Evolutionary conservation across 768 basidiomycete genomes (phyloP).

Genomic region (Lentinula detonsa): DNA sequence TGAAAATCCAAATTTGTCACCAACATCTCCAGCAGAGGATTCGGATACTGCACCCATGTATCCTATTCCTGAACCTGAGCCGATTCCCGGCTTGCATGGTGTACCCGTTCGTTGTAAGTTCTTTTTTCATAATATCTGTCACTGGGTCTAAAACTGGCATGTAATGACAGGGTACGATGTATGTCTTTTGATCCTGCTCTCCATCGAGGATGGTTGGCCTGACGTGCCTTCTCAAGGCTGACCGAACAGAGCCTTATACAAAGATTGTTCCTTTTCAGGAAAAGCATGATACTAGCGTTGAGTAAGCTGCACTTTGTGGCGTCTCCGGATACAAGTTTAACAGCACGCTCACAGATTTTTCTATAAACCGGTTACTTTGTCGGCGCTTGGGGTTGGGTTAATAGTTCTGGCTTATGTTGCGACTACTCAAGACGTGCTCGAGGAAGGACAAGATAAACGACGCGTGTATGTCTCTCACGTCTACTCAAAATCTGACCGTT

Average conservation of each 20-base stretch:
- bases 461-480: conserved; percentile 52
- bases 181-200: conserved; percentile 29
- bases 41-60: conserved; percentile 47
- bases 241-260: conserved; percentile 80
- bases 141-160: background rate
- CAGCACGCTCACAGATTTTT: conserved; percentile 55
- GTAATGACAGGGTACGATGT: conserved; percentile 75
- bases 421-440: conserved; percentile 77
- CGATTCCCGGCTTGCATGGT: conserved; percentile 69
- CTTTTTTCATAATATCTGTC: conserved; percentile 5
- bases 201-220: conserved; percentile 9
- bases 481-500: conserved; percentile 4
- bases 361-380: conserved; percentile 78
- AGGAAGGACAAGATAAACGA: conserved; percentile 77
- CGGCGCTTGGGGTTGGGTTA: conserved; percentile 62
- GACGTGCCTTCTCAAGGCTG: conserved; percentile 42
- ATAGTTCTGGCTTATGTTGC: conserved; percentile 74
- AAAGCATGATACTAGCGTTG: conserved; percentile 74
- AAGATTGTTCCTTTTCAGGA: conserved; percentile 81
- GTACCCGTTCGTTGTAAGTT: conserved; percentile 76
- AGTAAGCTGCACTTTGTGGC: conserved; percentile 42
- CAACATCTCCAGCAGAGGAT: conserved; percentile 53
- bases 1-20: conserved; percentile 32
- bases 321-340: background rate
- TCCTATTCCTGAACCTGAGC: conserved; percentile 48